These are phyloP conservation scores for Adiantum capillusveneris DNA, from an alignment of 75 land plant species.

Conservation along the genomic window DNA sequence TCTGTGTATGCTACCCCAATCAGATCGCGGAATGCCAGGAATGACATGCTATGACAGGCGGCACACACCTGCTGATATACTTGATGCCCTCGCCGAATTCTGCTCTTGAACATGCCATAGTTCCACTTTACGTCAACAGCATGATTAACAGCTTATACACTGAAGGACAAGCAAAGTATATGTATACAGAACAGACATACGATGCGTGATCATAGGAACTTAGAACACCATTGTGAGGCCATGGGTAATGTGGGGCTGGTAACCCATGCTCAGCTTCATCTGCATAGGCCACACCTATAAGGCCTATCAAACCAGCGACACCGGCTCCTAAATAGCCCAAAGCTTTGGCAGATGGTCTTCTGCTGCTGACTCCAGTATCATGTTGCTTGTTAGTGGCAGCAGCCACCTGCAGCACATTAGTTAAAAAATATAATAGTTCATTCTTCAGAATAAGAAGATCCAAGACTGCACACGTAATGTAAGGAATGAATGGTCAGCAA, in stretches of 20 bases:
- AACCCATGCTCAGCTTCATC: conserved; percentile 97
- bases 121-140: too few species aligned
- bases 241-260: conserved; percentile 61
- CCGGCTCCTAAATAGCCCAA: conserved; percentile 74
- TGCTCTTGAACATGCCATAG: too few species aligned
- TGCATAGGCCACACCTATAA: conserved; percentile 63
- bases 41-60: conserved; percentile 90
- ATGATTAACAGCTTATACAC: too few species aligned
- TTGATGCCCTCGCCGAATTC: conserved; percentile 96
- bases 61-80: conserved; percentile 97
- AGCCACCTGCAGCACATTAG: neutral
- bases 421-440: too few species aligned
- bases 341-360: conserved; percentile 41
- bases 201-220: conserved; percentile 91
- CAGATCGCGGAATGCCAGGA: conserved; percentile 83
- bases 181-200: too few species aligned
- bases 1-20: conserved; percentile 97
- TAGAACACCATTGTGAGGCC: conserved; percentile 86
- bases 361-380: conserved; percentile 22
- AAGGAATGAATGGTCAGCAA: too few species aligned
- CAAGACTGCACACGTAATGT: too few species aligned
- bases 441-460: too few species aligned
- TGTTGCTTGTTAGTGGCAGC: conserved; percentile 6
- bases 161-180: too few species aligned
- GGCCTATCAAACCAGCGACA: conserved; percentile 58